phyloP scores from a whole-genome alignment of 805 yeast genomes.

The Ogataea degrootiae region DNA sequence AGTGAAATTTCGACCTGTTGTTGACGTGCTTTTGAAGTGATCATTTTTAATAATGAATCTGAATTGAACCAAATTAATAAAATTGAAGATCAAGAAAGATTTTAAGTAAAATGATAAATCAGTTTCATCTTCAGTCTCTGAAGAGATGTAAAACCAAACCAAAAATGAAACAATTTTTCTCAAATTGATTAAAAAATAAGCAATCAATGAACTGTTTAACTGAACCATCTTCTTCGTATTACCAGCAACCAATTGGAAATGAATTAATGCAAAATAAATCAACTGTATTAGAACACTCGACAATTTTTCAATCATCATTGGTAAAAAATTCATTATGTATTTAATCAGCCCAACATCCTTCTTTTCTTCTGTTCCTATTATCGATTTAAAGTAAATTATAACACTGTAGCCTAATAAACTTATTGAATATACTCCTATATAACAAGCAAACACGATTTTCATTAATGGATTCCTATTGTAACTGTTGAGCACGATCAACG shows the following conservation, averaged over 20 bases:
- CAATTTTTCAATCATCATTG: constrained; percentile 18
- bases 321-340: constrained; percentile 18
- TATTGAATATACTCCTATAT: constrained; percentile 21
- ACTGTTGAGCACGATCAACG: constrained; percentile 10
- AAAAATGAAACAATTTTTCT: constrained; percentile 26
- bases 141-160: constrained; percentile 25
- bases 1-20: not conserved
- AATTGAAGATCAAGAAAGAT: constrained; percentile 22
- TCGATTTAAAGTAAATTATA: constrained; percentile 20
- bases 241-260: not conserved
- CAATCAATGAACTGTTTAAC: constrained; percentile 13
- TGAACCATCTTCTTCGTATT: not conserved
- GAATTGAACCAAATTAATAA: constrained; percentile 23
- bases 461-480: constrained; percentile 21
- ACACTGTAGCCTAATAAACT: constrained; percentile 17
- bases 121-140: constrained; percentile 20
- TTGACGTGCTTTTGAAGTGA: not conserved
- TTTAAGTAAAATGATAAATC: constrained; percentile 20
- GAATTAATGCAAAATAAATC: constrained; percentile 1
- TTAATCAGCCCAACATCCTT: constrained; percentile 16
- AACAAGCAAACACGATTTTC: constrained; percentile 26
- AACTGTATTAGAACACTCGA: constrained; percentile 13
- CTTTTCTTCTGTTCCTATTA: not conserved
- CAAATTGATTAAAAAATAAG: constrained; percentile 22
- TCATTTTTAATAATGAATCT: constrained; percentile 23